phyloP scores from a whole-genome alignment of 257 asterid species.

The Solanum piurae region DNA sequence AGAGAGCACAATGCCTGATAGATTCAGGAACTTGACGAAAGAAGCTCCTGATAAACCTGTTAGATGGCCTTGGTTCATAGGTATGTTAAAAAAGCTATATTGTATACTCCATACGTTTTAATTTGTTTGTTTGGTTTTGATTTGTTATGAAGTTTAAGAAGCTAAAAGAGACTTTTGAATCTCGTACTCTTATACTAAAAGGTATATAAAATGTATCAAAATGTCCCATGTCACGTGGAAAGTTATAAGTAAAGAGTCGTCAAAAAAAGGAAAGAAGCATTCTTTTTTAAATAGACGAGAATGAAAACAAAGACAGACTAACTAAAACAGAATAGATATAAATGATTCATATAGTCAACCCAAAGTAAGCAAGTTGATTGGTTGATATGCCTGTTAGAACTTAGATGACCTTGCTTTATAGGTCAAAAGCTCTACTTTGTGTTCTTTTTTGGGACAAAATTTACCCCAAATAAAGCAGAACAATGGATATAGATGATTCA shows the following conservation, averaged over 20 bases:
- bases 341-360: not conserved
- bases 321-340: not conserved
- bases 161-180: not conserved
- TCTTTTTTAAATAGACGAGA: not conserved
- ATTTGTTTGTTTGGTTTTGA: not conserved
- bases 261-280: not conserved
- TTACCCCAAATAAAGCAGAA: not conserved
- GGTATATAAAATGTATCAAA: not conserved
- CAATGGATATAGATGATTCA: not conserved
- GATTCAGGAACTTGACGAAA: slow-evolving; percentile 64
- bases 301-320: not conserved
- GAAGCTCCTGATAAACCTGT: slow-evolving; percentile 74
- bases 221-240: not conserved
- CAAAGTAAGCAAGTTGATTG: not conserved
- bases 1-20: slow-evolving; percentile 76
- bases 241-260: not conserved
- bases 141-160: not conserved
- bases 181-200: no score
- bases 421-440: not conserved
- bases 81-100: slow-evolving; percentile 7
- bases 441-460: not conserved
- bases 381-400: not conserved
- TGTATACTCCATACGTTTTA: not conserved
- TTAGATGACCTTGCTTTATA: not conserved
- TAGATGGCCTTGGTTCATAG: slow-evolving; percentile 76